These are phyloP conservation scores for Pestalotiopsis sp. DNA, from an alignment of 2,329 filamentous ascomycete species.

Conservation along the genomic window DNA sequence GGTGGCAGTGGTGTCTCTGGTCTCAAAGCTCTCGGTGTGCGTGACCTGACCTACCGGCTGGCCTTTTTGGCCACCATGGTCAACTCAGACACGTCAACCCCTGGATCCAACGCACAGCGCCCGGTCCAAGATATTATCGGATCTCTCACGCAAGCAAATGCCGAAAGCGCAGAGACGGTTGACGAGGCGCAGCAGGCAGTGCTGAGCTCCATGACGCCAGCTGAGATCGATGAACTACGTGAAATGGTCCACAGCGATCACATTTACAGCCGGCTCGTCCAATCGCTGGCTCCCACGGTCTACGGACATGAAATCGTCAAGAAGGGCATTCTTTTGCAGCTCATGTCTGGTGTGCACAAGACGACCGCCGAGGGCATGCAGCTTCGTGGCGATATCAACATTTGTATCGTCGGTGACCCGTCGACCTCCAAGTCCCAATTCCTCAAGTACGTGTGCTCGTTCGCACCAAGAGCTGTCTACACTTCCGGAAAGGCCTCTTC, in stretches of 20 bases:
- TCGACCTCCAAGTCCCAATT: slow-evolving; percentile 98
- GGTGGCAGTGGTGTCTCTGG: slow-evolving; percentile 86
- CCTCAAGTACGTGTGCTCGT: slow-evolving; percentile 95
- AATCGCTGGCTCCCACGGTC: slow-evolving; percentile 94
- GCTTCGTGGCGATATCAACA: slow-evolving; percentile 95
- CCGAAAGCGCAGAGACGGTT: slow-evolving; percentile 71
- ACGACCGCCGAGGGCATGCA: slow-evolving; percentile 92
- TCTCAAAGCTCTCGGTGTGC: slow-evolving; percentile 88
- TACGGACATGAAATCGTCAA: slow-evolving; percentile 98
- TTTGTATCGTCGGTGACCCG: slow-evolving; percentile 96
- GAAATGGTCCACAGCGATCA: slow-evolving; percentile 94
- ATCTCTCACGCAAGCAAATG: slow-evolving; percentile 74
- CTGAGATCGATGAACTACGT: slow-evolving; percentile 90
- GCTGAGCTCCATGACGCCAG: slow-evolving; percentile 79
- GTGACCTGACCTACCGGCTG: slow-evolving; percentile 91
- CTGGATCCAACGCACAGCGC: slow-evolving; percentile 74
- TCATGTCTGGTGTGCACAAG: slow-evolving; percentile 96
- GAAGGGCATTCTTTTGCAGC: slow-evolving; percentile 89
- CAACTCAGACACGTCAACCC: slow-evolving; percentile 80
- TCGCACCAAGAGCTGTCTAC: slow-evolving; percentile 95
- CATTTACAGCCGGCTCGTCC: slow-evolving; percentile 90
- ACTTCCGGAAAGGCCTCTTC: slow-evolving; percentile 98
- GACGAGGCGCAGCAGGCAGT: slow-evolving; percentile 88
- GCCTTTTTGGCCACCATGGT: slow-evolving; percentile 99
- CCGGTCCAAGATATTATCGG: slow-evolving; percentile 84